These are phyloP conservation scores for Oehlia diaphana DNA, from an alignment of 192 early-diverging fungal species.

Conservation along the genomic window DNA sequence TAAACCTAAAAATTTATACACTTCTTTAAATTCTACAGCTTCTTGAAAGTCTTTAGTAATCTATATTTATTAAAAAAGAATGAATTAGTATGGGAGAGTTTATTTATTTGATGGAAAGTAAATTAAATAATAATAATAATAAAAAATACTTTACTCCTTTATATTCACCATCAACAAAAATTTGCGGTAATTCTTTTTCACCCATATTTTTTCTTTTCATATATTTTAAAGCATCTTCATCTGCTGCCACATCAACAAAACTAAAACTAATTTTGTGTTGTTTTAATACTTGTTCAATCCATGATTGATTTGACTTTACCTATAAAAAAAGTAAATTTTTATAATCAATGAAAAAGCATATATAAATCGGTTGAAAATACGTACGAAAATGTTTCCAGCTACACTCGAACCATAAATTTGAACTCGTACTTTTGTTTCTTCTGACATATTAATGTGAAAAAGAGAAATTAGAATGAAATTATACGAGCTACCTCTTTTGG, in stretches of 20 bases:
- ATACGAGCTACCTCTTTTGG: too few species aligned
- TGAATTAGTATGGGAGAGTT: too few species aligned
- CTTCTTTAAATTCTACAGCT: constrained; percentile 23
- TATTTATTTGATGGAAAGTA: too few species aligned
- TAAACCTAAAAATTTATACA: constrained; percentile 22
- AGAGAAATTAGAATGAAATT: too few species aligned
- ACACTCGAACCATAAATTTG: constrained; percentile 30
- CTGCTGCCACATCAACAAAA: constrained; percentile 28
- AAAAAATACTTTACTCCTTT: constrained; percentile 22
- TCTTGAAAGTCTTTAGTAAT: constrained; percentile 10
- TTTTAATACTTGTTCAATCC: constrained; percentile 10
- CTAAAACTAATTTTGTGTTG: constrained; percentile 8
- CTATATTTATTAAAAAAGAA: constrained; percentile 2
- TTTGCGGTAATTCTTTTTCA: constrained; percentile 18
- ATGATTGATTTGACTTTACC: constrained; percentile 27
- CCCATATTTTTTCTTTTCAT: constrained; percentile 28
- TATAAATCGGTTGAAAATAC: neutral
- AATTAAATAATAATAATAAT: neutral
- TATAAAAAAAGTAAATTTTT: neutral
- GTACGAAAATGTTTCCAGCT: constrained; percentile 25
- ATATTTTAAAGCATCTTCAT: constrained; percentile 23
- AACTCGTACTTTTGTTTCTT: constrained; percentile 16
- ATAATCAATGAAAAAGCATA: neutral
- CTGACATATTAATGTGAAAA: neutral
- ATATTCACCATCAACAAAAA: constrained; percentile 27